Evolutionary conservation across 768 basidiomycete genomes (phyloP), one percentile per base, ranked within the genome.

Genomic region (Gyrodon lividus): DNA sequence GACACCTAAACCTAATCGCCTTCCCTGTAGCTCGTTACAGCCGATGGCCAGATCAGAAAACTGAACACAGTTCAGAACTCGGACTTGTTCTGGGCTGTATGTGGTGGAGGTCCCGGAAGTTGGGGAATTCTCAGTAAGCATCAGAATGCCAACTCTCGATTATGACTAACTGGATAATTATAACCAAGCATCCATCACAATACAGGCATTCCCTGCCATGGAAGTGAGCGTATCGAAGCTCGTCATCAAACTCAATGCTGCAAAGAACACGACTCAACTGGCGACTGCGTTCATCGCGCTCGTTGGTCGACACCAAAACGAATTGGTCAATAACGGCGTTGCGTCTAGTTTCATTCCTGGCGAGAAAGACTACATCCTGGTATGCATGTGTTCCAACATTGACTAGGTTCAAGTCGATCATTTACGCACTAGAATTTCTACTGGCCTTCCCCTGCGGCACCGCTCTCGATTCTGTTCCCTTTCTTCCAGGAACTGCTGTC

Each of bases 51-150:
- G 6, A 50, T 68, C 26, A 57, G 73, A 42, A 69, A 54, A 1
- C 72, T 67, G n/a, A 80, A 79, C 54, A 54, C 61, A 0, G 64
- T 68, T 55, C 61, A 67, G 33, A 66, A 79, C 56, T 13, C 64
- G 6, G 76, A 79, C 46, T 66, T 80, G 3, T 80, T 77, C 61
- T 80, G 76, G 74, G 80, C 79, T 0, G 58, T 79, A n/a, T 65
- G 79, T 30, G 79, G 77, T 0, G 76, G 73, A 1, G 78, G 78
- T 1, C 76, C 75, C 0, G 73, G 76, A 13, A 78, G 72, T 5
- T 79, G 63, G 50, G 78, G 74, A 16, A 66, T 79, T 28, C 65
- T 78, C 30, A 71, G 51, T 52, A 33, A 4, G 51, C 31, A 4
- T n/a, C 10, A 34, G 13, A 22, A 17, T 9, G n/a, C 4, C 19